These are phyloP conservation scores for Podila minutissima DNA, from an alignment of 192 early-diverging fungal genomes.

Conservation along the genomic window DNA sequence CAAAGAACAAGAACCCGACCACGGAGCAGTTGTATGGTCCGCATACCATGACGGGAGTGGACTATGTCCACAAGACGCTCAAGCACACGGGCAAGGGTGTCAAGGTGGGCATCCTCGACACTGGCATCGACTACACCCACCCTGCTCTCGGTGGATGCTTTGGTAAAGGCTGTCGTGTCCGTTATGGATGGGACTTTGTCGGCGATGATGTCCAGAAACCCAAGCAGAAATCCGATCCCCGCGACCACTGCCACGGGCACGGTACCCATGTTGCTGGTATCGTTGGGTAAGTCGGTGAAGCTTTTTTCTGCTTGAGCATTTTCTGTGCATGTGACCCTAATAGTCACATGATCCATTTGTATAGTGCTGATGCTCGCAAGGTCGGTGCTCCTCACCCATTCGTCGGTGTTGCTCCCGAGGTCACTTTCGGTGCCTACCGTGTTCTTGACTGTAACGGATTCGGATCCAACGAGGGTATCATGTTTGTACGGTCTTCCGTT, in stretches of 20 bases:
- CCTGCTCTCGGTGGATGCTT: slow-evolving; percentile 71
- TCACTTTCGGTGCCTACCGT: slow-evolving; percentile 72
- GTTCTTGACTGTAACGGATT: slow-evolving; percentile 65
- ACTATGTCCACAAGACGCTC: slow-evolving; percentile 54
- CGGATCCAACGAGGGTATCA: slow-evolving; percentile 58
- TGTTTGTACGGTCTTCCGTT: slow-evolving; percentile 42
- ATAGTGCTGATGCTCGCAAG: slow-evolving; percentile 56
- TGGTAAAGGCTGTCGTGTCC: slow-evolving; percentile 62
- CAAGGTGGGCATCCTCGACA: slow-evolving; percentile 72
- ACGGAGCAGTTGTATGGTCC: slow-evolving; percentile 14
- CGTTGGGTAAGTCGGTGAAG: slow-evolving; percentile 40
- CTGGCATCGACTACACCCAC: slow-evolving; percentile 71
- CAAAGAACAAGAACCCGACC: neutral
- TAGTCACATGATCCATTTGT: too few relatives aligned
- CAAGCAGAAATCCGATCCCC: slow-evolving; percentile 55
- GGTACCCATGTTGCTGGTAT: slow-evolving; percentile 75
- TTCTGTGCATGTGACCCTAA: too few relatives aligned
- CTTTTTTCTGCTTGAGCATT: too few relatives aligned
- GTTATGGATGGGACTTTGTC: slow-evolving; percentile 69
- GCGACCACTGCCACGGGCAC: slow-evolving; percentile 68
- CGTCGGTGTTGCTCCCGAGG: slow-evolving; percentile 71
- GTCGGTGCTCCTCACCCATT: slow-evolving; percentile 52
- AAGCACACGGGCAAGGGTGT: slow-evolving; percentile 69
- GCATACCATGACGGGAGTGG: slow-evolving; percentile 64
- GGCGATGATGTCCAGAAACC: slow-evolving; percentile 53